phyloP scores from a whole-genome alignment of 495 filamentous ascomycete genomes.

The Penicillium fimorum region DNA sequence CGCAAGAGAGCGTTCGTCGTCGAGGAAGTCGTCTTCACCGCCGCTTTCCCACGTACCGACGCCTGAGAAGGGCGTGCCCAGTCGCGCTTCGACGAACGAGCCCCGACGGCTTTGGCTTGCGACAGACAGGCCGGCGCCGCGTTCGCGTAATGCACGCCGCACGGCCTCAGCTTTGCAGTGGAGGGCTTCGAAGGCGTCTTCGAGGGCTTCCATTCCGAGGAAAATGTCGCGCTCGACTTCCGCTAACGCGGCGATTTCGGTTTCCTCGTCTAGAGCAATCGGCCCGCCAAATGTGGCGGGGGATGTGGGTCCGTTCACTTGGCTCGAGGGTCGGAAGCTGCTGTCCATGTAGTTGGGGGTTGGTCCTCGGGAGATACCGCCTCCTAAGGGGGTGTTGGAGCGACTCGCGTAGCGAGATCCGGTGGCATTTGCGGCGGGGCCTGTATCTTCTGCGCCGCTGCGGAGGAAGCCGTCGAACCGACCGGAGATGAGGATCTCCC shows the following conservation, averaged over 20 bases:
- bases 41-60: slow-evolving; percentile 44
- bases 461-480: slow-evolving; percentile 97
- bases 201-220: slow-evolving; percentile 87
- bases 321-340: slow-evolving; percentile 39
- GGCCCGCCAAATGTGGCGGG: slow-evolving; percentile 55
- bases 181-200: slow-evolving; percentile 91
- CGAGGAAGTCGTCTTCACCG: slow-evolving; percentile 60
- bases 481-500: slow-evolving; percentile 94
- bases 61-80: slow-evolving; percentile 57
- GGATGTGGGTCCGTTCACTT: slow-evolving; percentile 35
- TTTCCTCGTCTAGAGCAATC: slow-evolving; percentile 90
- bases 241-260: slow-evolving; percentile 83
- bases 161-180: slow-evolving; percentile 82
- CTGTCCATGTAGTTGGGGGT: slow-evolving; percentile 41
- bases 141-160: slow-evolving; percentile 72
- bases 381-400: slow-evolving; percentile 45
- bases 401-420: slow-evolving; percentile 38
- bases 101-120: slow-evolving; percentile 71
- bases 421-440: slow-evolving; percentile 27
- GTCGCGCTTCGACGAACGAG: slow-evolving; percentile 48
- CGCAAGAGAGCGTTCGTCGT: slow-evolving; percentile 66
- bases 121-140: slow-evolving; percentile 74
- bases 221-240: slow-evolving; percentile 94
- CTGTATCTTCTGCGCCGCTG: slow-evolving; percentile 75
- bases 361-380: slow-evolving; percentile 39